phyloP scores from a whole-genome alignment of 2,329 filamentous ascomycete genomes.

The Diaporthe vaccinii region DNA sequence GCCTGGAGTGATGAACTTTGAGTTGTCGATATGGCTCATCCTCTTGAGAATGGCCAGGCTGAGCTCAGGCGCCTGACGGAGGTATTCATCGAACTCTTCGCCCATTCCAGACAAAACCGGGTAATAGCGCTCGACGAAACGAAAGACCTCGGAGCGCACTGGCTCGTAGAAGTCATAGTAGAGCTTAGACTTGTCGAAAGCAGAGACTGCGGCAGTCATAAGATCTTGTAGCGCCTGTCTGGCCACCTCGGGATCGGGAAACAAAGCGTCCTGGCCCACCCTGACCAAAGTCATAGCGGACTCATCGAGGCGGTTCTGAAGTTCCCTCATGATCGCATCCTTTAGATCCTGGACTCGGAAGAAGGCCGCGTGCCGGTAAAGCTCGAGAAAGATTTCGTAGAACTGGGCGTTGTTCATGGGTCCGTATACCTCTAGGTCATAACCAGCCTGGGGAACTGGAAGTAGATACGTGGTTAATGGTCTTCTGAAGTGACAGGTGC shows the following conservation, averaged over 20 bases:
- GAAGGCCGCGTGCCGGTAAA: no score
- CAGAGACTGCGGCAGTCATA: not conserved
- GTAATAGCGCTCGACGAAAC: not conserved
- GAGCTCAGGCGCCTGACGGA: not conserved
- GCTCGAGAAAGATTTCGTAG: no score
- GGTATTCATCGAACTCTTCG: not conserved
- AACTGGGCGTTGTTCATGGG: no score
- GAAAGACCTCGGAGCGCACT: not conserved
- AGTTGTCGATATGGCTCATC: not conserved
- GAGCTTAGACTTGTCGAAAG: not conserved
- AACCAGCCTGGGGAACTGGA: no score
- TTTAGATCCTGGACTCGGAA: no score
- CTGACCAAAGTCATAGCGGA: no score
- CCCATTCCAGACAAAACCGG: not conserved
- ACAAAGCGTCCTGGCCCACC: not conserved
- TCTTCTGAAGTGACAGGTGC: no score
- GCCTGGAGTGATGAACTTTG: not conserved
- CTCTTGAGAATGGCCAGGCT: not conserved
- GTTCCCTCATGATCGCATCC: no score
- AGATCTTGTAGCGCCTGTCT: not conserved
- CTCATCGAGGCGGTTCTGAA: no score
- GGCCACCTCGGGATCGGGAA: not conserved
- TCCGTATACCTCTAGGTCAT: no score
- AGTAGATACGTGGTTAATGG: no score
- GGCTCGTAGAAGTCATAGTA: not conserved